Evolutionary conservation across 495 filamentous ascomycete species (phyloP).

Genomic region (Xylaria venustula): DNA sequence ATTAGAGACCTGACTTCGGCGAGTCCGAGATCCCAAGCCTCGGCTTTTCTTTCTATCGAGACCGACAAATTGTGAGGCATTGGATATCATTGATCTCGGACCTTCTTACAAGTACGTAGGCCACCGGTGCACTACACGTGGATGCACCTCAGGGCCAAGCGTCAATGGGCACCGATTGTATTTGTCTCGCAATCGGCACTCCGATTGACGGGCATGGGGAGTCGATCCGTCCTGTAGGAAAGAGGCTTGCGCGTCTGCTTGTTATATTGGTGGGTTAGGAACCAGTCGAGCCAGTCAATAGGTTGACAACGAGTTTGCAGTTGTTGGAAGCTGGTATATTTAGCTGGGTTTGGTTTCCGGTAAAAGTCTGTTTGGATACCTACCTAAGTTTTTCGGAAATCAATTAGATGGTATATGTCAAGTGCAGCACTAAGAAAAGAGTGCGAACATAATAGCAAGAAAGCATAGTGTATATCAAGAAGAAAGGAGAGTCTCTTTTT

Average conservation of each 20-base stretch:
- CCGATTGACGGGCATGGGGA: background rate
- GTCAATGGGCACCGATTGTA: background rate
- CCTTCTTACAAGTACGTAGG: too few species aligned
- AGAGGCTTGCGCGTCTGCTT: background rate
- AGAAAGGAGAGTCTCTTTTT: background rate
- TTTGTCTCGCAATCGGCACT: background rate
- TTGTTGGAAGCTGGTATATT: too few species aligned
- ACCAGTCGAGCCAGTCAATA: background rate
- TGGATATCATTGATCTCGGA: background rate
- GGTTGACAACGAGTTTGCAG: background rate
- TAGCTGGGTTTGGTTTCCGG: too few species aligned
- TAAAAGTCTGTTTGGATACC: too few species aligned
- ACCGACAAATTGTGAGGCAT: background rate
- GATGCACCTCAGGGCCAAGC: background rate
- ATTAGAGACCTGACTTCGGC: background rate
- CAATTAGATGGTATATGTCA: background rate
- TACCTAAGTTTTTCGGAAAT: too few species aligned
- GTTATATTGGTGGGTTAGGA: background rate
- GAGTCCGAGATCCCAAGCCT: background rate
- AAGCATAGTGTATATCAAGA: background rate
- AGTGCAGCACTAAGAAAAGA: background rate
- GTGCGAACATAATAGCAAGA: background rate
- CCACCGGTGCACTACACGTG: background rate
- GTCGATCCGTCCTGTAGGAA: background rate
- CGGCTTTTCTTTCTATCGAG: background rate